Evolutionary conservation across 768 basidiomycete genomes (phyloP), one percentile per base, ranked within the genome.

Genomic region (Lentinus brumalis): DNA sequence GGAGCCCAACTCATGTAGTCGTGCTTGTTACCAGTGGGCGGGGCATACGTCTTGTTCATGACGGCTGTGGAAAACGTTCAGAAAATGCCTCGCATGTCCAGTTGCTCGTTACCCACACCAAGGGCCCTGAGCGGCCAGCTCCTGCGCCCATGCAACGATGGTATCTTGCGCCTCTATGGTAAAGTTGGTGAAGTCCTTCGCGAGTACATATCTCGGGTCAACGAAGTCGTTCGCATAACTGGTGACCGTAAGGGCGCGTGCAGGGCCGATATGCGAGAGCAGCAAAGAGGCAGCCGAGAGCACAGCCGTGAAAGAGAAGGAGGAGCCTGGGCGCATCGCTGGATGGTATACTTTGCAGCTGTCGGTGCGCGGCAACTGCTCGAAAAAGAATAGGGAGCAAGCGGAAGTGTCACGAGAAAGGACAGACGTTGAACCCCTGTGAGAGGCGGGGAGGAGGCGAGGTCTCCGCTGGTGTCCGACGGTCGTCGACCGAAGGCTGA

Each of bases 1-100:
- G 87, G 86, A 14, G 86, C 83, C 83, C 84, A 87, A 69, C 86
- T 87, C 81, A 88, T 78, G 68, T 86, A 89, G 67, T 87, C 86
- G 61, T 86, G 83, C 38, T 77, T 76, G 66, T 85, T 75, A 1
- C 83, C 83, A 18, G 80, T 79, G 2, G 84, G 84, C 1, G 85
- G 77, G 5, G 72, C 68, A 32, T 80, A 75, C 16, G 76, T 67
- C 66, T 84, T 84, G 64, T 72, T 73, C 50, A 75, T 81, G 16
- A 86, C 86, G 54, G 75, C 84, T 85, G 60, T 30, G 53, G 21
- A 21, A 29, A 8, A 45, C 1, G 14, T 11, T 41, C 21, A 39
- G 4, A 53, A 29, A 9, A 29, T n/a, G 14, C 29, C 51, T 45
- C 39, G 26, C 16, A n/a, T 38, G 8, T 35, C 10, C 15, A 1